These are phyloP conservation scores for Diaporthe vexans DNA, from an alignment of 2,329 filamentous ascomycete species.

Conservation along the genomic window DNA sequence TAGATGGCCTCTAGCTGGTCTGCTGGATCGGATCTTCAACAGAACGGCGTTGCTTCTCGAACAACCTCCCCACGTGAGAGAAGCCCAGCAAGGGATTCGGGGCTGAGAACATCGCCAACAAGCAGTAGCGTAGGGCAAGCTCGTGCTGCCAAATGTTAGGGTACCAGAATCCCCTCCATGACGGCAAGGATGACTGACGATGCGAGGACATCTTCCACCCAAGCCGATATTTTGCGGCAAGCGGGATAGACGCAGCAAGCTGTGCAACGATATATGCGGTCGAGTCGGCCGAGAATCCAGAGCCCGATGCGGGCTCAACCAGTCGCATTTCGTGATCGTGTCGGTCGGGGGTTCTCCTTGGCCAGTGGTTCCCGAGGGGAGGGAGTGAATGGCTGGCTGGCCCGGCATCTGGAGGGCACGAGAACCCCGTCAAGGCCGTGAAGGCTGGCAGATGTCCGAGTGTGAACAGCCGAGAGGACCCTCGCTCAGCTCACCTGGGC, in stretches of 20 bases:
- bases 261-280: background rate
- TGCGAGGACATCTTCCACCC: background rate
- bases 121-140: background rate
- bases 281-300: background rate
- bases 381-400: background rate
- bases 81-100: background rate
- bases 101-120: background rate
- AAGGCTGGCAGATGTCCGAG: slow-evolving; percentile 1
- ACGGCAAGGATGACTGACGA: background rate
- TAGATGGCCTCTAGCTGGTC: too few relatives aligned
- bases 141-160: background rate
- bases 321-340: slow-evolving; percentile 2
- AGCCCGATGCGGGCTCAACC: background rate
- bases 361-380: background rate
- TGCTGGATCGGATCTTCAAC: background rate
- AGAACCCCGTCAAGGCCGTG: background rate
- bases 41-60: background rate
- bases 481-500: background rate
- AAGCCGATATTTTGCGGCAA: background rate
- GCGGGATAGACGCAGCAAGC: background rate
- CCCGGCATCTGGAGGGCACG: background rate
- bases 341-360: background rate
- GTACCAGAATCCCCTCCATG: background rate
- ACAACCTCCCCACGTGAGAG: background rate
- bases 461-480: background rate